phyloP scores from a whole-genome alignment of 345 rosid genomes.

The Arabis hirsuta region DNA sequence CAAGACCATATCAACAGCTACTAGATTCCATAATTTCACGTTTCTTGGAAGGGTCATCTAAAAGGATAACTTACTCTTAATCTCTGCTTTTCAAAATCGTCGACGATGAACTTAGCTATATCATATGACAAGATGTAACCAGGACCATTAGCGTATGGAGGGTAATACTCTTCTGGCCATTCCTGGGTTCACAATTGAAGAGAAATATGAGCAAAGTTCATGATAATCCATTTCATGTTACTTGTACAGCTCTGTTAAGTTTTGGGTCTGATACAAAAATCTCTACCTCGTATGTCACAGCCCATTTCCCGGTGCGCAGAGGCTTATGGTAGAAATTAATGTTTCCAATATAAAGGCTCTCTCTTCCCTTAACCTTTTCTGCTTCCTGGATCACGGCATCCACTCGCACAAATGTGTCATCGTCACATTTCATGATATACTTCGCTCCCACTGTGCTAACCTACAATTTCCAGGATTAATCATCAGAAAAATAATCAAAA shows the following conservation, averaged over 20 bases:
- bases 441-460: conserved; percentile 50
- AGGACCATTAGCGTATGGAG: conserved; percentile 97
- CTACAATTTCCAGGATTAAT: conserved; percentile 17
- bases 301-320: conserved; percentile 94
- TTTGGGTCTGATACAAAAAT: conserved; percentile 7
- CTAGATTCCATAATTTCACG: background rate
- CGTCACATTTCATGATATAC: conserved; percentile 92
- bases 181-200: conserved; percentile 55
- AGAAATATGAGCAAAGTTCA: background rate
- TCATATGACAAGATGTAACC: conserved; percentile 88
- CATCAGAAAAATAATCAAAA: background rate
- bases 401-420: conserved; percentile 90
- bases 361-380: conserved; percentile 59
- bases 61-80: conserved; percentile 60
- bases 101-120: conserved; percentile 69
- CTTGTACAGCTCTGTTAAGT: conserved; percentile 5
- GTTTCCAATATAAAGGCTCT: conserved; percentile 85
- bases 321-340: conserved; percentile 93
- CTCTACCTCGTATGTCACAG: conserved; percentile 89
- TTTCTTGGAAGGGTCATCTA: background rate
- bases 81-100: conserved; percentile 75
- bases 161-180: conserved; percentile 98
- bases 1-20: background rate
- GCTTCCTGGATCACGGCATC: conserved; percentile 80
- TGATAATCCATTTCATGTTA: background rate